Conservation (phyloP, 768 basidiomycete species). For the Coprinopsis strossmayeri region DNA sequence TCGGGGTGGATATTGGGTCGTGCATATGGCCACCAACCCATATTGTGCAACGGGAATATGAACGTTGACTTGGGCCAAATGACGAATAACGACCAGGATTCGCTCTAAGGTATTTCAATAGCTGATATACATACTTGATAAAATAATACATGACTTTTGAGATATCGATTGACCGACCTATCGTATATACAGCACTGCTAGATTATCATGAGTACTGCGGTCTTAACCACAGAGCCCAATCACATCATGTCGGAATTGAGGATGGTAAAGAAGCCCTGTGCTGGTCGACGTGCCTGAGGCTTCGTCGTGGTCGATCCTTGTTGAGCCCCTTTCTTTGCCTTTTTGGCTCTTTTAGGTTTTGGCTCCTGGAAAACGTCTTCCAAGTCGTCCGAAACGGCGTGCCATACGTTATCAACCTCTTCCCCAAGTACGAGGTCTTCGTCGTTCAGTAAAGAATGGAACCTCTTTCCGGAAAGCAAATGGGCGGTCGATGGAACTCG, state of each 20-base stretch:
- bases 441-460: conserved; percentile 49
- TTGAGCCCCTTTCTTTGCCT: conserved; percentile 13
- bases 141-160: too few relatives aligned
- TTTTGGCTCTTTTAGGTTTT: conserved; percentile 30
- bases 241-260: not conserved
- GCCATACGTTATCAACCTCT: conserved; percentile 34
- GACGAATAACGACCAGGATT: too few relatives aligned
- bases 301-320: not conserved
- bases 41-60: too few relatives aligned
- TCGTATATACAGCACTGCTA: too few relatives aligned
- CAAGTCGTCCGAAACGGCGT: conserved; percentile 40
- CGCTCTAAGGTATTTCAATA: too few relatives aligned
- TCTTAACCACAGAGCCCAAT: too few relatives aligned
- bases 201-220: too few relatives aligned
- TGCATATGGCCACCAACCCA: too few relatives aligned
- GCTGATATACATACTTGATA: too few relatives aligned
- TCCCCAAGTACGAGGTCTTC: conserved; percentile 13
- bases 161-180: too few relatives aligned
- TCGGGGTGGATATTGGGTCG: too few relatives aligned
- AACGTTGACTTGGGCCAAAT: too few relatives aligned
- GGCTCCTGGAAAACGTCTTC: conserved; percentile 43
- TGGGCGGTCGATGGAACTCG: conserved; percentile 39
- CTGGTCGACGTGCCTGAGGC: not conserved
- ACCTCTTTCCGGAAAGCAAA: conserved; percentile 50
- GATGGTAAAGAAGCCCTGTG: conserved; percentile 9